Base-by-base conservation (phyloP, 1,284 basidiomycete species). In the Marasmius sp. region DNA sequence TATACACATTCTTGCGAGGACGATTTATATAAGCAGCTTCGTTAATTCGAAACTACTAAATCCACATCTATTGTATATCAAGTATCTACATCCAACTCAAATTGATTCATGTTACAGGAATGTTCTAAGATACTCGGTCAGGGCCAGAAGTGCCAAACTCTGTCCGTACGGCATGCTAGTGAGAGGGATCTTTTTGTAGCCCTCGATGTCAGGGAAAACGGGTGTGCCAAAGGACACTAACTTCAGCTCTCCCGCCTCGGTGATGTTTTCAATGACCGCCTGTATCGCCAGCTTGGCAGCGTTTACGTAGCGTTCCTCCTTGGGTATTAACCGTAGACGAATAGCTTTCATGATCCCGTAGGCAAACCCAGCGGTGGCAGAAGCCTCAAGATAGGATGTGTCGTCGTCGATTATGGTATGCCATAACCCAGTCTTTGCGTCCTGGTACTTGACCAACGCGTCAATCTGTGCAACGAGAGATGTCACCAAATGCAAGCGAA, bases 161-260 rank as follows among this genome's bases (percentile, higher is more conserved):
- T 87, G 85, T 7, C 86, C 85, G 64, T 87, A 88, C 3, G 86
- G 85, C 86, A 87, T 88, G 56, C 82, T 81, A 9, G 86, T 89
- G 68, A 86, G 73, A 18, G 79, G 77, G 55, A 86, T 80, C 55
- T 80, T 75, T 69, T 80, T 85, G 71, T 86, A 87, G 58, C 79
- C 82, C 61, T 87, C 81, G 39, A 82, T 69, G 64, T 82, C 73
- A 61, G 80, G 73, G 59, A 86, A 86, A 57, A 88, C 83, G 14
- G 82, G 85, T 6, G 85, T 86, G 10, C 85, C 85, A 66, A 86
- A 86, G 4, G 83, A 85, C 55, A 84, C 82, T 65, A 84, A 76
- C 70, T 75, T 69, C 66, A 87, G 71, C 71, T 88, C 82, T 39
- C 86, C 85, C 50, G 77, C 73, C 6, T 79, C 75, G 38, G 80